Base-by-base conservation (phyloP, 805 yeast genomes). In the Scheffersomyces lignosus region DNA sequence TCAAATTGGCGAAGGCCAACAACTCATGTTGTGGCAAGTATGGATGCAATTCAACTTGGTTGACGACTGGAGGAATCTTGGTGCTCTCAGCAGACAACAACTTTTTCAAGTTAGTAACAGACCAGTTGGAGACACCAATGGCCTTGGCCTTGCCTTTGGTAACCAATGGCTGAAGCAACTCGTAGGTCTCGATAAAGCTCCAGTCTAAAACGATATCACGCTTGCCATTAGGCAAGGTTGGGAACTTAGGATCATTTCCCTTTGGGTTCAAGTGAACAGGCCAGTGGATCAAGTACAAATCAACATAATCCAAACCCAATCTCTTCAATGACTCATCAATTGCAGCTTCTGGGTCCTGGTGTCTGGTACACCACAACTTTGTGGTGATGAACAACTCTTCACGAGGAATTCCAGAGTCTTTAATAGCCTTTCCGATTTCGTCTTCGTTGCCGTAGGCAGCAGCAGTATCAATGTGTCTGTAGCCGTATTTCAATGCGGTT, bases 211-310 rank as follows among this genome's bases (percentile, higher is more conserved):
- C 44, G 23, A 66, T 53, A 30, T 60, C 64, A 29, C 70, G 60
- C 17, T 58, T 58, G 5, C 70, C 75, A 49, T 54, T 54, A 29
- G 60, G 60, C 29, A 48, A 52, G 14, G 44, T 52, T 33, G 75
- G 73, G 30, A 68, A 51, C 41, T 44, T 51, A 10, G 24, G 24
- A 20, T 20, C 24, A 10, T 33, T 33, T 17, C 36, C 36, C 4
- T 27, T 31, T 13, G 70, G 61, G 31, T 69, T 72, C 40, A 78
- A 59, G 13, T 81, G 66, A 26, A 77, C 74, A 4, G 96, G 96
- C 93, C 93, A 87, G 60, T 87, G 95, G 57, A 86, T 73, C 52
- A 87, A 70, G 54, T 81, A 80, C 38, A 87, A 64, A 56, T 87
- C 95, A 34, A 87, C 81, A 51, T 87, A 87, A 28, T 82, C 91